Evolutionary conservation across 768 basidiomycete genomes (phyloP).

Genomic region (Phaffia tasmanica): DNA sequence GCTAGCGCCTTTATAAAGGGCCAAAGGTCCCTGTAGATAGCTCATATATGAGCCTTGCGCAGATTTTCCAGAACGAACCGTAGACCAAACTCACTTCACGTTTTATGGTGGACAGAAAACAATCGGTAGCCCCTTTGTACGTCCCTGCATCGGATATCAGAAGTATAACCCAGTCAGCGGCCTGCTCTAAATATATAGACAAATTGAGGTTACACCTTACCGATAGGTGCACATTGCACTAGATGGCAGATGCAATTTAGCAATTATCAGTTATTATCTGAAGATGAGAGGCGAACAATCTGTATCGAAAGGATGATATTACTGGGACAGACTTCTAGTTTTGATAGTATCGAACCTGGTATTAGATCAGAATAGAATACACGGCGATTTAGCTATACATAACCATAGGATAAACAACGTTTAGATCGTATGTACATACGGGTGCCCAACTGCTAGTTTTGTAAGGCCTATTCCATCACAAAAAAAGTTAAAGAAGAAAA

Average conservation of each 20-base stretch:
- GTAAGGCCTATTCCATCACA: background rate
- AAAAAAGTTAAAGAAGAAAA: background rate
- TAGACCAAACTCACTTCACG: background rate
- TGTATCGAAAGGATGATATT: too few species aligned
- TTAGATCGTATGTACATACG: slow-evolving; percentile 24
- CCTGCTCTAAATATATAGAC: too few species aligned
- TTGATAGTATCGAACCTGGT: slow-evolving; percentile 33
- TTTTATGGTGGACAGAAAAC: slow-evolving; percentile 3
- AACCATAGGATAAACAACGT: too few species aligned
- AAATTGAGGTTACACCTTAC: too few species aligned
- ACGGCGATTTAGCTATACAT: too few species aligned
- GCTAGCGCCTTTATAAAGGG: slow-evolving; percentile 13
- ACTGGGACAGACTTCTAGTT: background rate
- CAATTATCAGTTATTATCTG: background rate
- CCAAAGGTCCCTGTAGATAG: slow-evolving; percentile 26
- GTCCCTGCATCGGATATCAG: background rate
- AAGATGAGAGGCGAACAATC: background rate
- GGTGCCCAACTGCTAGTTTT: slow-evolving; percentile 30
- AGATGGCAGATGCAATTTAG: too few species aligned
- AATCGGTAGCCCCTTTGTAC: slow-evolving; percentile 1
- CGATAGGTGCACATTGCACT: slow-evolving; percentile 4
- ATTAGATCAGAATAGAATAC: slow-evolving; percentile 18
- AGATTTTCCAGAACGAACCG: slow-evolving; percentile 28
- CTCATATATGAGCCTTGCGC: slow-evolving; percentile 30
- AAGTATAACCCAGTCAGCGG: too few species aligned